Evolutionary conservation across 176 grass and related monocot species (phyloP).

Genomic region (Guadua angustifolia): DNA sequence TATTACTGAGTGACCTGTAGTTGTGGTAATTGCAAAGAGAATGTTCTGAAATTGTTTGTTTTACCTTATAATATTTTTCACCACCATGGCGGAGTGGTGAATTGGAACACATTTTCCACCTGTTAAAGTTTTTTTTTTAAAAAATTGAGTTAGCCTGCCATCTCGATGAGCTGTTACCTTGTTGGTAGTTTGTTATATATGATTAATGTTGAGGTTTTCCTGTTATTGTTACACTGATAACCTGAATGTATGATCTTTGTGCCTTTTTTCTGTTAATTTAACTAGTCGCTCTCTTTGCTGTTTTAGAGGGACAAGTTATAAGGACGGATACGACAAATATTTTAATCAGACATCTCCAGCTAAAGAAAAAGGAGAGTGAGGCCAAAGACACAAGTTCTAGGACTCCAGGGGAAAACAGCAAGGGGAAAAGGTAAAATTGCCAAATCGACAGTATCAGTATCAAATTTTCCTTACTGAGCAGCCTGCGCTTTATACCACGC

Average conservation of each 20-base stretch:
- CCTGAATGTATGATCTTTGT: slow-evolving; percentile 20
- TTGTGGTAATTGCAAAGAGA: not conserved
- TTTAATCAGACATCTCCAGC: slow-evolving; percentile 94
- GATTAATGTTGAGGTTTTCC: not conserved
- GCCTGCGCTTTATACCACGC: not conserved
- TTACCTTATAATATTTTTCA: not conserved
- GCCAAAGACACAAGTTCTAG: slow-evolving; percentile 58
- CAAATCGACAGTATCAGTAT: slow-evolving; percentile 8
- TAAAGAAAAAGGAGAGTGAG: slow-evolving; percentile 80
- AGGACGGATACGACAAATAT: slow-evolving; percentile 87
- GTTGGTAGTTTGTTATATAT: slow-evolving; percentile 5
- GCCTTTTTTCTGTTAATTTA: slow-evolving; percentile 9
- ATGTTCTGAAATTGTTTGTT: not conserved
- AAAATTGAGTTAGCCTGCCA: not conserved
- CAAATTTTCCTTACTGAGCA: not conserved
- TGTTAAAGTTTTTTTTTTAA: not conserved
- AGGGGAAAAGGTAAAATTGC: slow-evolving; percentile 71
- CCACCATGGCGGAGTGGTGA: not conserved
- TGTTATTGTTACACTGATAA: not conserved
- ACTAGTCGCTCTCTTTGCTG: slow-evolving; percentile 38
- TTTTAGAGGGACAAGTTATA: slow-evolving; percentile 82
- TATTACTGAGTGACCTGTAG: not conserved
- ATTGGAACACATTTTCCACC: not conserved
- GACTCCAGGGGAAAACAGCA: slow-evolving; percentile 40
- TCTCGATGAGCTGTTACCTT: not conserved